Evolutionary conservation across 306 rosid species (phyloP).

Genomic region (Quercus suber): DNA sequence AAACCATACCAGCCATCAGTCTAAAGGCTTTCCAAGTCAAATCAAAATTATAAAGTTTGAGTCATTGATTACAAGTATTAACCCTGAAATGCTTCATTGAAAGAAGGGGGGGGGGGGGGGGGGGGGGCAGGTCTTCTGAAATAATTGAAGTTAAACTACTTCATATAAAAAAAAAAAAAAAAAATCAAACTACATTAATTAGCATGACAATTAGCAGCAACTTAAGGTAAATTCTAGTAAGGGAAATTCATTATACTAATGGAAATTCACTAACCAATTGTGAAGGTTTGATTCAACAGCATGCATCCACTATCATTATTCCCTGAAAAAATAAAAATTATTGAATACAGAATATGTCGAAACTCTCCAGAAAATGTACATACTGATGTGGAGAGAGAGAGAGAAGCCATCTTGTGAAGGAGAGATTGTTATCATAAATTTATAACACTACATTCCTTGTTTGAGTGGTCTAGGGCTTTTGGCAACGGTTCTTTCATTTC

Average conservation of each 20-base stretch:
- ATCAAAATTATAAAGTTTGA: background rate
- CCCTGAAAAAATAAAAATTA: conserved; percentile 49
- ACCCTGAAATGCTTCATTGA: background rate
- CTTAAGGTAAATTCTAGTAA: background rate
- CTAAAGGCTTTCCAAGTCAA: background rate
- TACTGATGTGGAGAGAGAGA: background rate
- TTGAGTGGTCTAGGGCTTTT: too few relatives aligned
- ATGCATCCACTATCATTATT: conserved; percentile 79
- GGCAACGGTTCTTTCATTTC: too few relatives aligned
- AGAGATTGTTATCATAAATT: background rate
- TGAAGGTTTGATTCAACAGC: conserved; percentile 87
- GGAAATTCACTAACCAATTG: conserved; percentile 64
- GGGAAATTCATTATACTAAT: background rate
- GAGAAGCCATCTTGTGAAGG: background rate
- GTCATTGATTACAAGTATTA: background rate
- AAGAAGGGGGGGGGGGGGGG: too few relatives aligned
- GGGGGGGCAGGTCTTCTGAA: background rate
- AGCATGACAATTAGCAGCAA: conserved; percentile 8
- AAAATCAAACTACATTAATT: background rate
- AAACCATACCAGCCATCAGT: background rate
- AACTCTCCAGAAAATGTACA: conserved; percentile 11
- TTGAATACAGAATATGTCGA: conserved; percentile 14
- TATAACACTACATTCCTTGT: too few relatives aligned
- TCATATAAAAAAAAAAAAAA: background rate
- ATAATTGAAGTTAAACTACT: background rate